Evolutionary conservation across 2,329 filamentous ascomycete genomes (phyloP).

Genomic region (Cladosporium sp.): DNA sequence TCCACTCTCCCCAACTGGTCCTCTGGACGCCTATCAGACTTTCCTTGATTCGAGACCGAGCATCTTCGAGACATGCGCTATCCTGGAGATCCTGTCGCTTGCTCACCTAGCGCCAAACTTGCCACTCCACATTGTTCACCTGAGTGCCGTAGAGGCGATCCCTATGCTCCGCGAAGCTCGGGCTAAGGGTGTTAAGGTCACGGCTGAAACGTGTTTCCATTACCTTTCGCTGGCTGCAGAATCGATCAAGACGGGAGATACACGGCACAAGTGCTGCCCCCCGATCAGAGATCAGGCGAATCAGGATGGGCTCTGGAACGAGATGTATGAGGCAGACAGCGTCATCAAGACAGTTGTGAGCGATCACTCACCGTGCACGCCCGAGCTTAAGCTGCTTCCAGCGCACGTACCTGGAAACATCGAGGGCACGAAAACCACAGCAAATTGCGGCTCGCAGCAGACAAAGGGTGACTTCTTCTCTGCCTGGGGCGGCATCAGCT

Average conservation of each 20-base stretch:
- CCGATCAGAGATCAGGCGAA: slow-evolving; percentile 78
- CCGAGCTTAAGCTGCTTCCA: slow-evolving; percentile 84
- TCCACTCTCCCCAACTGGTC: slow-evolving; percentile 56
- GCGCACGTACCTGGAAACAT: slow-evolving; percentile 51
- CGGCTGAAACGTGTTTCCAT: slow-evolving; percentile 92
- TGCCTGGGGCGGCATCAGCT: slow-evolving; percentile 94
- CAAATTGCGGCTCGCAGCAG: slow-evolving; percentile 31
- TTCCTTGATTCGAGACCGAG: slow-evolving; percentile 89
- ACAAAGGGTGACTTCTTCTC: slow-evolving; percentile 80
- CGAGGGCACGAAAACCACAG: slow-evolving; percentile 24
- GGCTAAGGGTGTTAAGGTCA: slow-evolving; percentile 70
- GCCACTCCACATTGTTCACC: slow-evolving; percentile 86
- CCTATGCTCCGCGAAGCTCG: slow-evolving; percentile 72
- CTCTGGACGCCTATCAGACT: slow-evolving; percentile 72
- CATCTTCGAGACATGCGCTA: slow-evolving; percentile 82
- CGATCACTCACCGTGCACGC: slow-evolving; percentile 94
- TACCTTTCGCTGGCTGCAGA: slow-evolving; percentile 83
- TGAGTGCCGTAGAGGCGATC: slow-evolving; percentile 83
- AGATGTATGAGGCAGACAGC: slow-evolving; percentile 57
- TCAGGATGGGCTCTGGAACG: slow-evolving; percentile 80
- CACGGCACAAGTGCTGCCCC: slow-evolving; percentile 89
- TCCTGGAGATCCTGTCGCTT: slow-evolving; percentile 77
- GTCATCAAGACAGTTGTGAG: slow-evolving; percentile 89
- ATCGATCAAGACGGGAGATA: slow-evolving; percentile 75
- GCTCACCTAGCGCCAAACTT: slow-evolving; percentile 74